Evolutionary conservation across 148 eudicot species (phyloP).

Genomic region (Heliosperma pusillum): DNA sequence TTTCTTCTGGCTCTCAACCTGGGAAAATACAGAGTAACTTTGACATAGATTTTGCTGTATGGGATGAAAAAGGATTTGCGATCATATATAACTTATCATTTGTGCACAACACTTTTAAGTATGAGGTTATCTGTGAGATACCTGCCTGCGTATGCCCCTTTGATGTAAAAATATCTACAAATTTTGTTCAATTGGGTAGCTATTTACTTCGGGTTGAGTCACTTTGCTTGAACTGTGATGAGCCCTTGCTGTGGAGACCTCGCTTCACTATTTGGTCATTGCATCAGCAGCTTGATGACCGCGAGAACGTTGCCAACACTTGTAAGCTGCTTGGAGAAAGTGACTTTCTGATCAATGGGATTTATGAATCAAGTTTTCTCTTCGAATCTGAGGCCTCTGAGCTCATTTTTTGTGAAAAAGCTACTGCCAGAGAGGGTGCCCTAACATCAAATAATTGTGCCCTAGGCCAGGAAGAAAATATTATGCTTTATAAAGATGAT

Average conservation of each 20-base stretch:
- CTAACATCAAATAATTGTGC: conserved; percentile 6
- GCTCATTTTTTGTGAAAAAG: conserved; percentile 12
- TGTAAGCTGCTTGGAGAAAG: conserved; percentile 60
- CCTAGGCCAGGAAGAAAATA: conserved; percentile 20
- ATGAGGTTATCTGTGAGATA: conserved; percentile 36
- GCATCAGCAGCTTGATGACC: conserved; percentile 34
- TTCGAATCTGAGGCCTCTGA: conserved; percentile 18
- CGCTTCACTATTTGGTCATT: conserved; percentile 64
- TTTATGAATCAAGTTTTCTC: conserved; percentile 23
- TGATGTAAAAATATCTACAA: conserved; percentile 38
- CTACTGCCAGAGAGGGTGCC: conserved; percentile 15
- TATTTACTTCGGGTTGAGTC: conserved; percentile 68
- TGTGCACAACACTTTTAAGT: conserved; percentile 46
- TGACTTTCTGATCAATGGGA: conserved; percentile 45
- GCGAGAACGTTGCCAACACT: conserved; percentile 24
- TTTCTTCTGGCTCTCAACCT: conserved; percentile 21
- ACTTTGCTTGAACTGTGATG: conserved; percentile 47
- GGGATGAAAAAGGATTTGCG: conserved; percentile 71
- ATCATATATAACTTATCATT: conserved; percentile 54
- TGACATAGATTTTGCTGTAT: conserved; percentile 48
- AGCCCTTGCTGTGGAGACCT: conserved; percentile 78
- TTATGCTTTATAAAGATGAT: conserved; percentile 28
- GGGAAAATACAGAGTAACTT: conserved; percentile 27
- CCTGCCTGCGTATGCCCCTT: conserved; percentile 52
- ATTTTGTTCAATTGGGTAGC: conserved; percentile 45